Conservation (phyloP, 2,329 filamentous ascomycete species). For the Botrytis tulipae region DNA sequence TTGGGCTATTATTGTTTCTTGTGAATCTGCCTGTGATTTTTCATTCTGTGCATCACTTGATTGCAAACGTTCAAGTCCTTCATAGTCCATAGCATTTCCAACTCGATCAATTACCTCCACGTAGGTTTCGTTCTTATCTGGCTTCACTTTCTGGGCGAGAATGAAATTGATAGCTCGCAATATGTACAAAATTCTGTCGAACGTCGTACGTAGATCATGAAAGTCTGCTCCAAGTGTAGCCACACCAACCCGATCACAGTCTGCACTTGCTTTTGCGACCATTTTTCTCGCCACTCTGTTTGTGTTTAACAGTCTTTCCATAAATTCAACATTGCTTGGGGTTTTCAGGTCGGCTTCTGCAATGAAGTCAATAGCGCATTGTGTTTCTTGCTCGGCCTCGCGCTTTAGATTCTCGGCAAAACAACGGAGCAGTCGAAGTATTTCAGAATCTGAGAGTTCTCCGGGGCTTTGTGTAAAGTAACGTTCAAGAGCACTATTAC, state of each 20-base stretch:
- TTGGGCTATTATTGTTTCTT: neutral
- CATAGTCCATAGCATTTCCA: neutral
- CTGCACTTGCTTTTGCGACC: neutral
- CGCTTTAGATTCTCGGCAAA: neutral
- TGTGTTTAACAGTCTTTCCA: neutral
- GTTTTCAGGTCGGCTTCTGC: neutral
- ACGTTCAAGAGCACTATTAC: neutral
- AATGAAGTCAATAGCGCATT: slow-evolving; percentile 3
- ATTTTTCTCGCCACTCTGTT: neutral
- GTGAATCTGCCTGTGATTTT: neutral
- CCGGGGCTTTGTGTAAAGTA: neutral
- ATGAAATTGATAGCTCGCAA: neutral
- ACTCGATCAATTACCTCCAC: neutral
- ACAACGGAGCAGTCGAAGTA: neutral
- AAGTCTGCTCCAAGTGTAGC: neutral
- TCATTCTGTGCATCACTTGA: neutral
- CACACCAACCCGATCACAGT: neutral
- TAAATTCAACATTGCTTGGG: neutral
- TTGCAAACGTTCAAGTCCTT: neutral
- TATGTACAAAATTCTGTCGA: neutral
- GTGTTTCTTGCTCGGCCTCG: neutral
- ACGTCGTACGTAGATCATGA: neutral
- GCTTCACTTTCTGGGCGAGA: neutral
- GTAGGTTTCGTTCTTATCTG: neutral
- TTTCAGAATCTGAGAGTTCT: neutral